These are phyloP conservation scores for Curvularia lunata DNA, from an alignment of 2,329 filamentous ascomycete genomes.

Conservation along the genomic window DNA sequence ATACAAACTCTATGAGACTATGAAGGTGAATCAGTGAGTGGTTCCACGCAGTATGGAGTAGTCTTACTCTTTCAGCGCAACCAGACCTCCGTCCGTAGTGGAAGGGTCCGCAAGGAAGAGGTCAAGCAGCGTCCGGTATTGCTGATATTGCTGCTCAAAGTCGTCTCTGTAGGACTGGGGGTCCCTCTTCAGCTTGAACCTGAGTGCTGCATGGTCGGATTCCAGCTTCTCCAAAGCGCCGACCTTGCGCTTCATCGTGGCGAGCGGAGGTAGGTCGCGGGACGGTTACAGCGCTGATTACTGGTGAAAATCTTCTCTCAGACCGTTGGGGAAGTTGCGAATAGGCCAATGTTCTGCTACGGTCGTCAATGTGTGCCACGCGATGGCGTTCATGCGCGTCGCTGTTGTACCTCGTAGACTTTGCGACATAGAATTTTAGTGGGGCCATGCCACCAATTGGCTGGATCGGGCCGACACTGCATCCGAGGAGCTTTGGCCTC, in stretches of 20 bases:
- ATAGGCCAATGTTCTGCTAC: not conserved
- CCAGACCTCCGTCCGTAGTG: slow-evolving; percentile 76
- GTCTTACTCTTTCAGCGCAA: slow-evolving; percentile 76
- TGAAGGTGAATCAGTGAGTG: not conserved
- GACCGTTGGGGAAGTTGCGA: not conserved
- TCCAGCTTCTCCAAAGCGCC: slow-evolving; percentile 95
- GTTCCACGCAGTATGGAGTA: not conserved
- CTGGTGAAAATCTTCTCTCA: not conserved
- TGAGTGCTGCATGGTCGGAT: slow-evolving; percentile 74
- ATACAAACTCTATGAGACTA: slow-evolving; percentile 82
- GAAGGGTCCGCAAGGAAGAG: slow-evolving; percentile 87
- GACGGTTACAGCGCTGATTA: not conserved
- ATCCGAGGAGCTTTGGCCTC: slow-evolving; percentile 22
- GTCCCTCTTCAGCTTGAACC: slow-evolving; percentile 74
- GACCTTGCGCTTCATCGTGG: slow-evolving; percentile 77
- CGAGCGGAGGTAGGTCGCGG: not conserved
- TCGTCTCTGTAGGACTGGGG: slow-evolving; percentile 83
- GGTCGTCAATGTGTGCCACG: not conserved
- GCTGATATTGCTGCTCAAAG: slow-evolving; percentile 84
- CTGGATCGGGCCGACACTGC: slow-evolving; percentile 21
- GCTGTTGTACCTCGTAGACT: slow-evolving; percentile 16
- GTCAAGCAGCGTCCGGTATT: slow-evolving; percentile 89
- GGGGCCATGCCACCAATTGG: slow-evolving; percentile 20
- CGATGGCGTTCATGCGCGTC: not conserved
- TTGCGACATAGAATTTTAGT: slow-evolving; percentile 27